A percentile compares a stretch with the other conserved stretches of the same genome.
Evolutionary conservation across 2,329 filamentous ascomycete species (phyloP).

Genomic region (Byssochlamys sp.): DNA sequence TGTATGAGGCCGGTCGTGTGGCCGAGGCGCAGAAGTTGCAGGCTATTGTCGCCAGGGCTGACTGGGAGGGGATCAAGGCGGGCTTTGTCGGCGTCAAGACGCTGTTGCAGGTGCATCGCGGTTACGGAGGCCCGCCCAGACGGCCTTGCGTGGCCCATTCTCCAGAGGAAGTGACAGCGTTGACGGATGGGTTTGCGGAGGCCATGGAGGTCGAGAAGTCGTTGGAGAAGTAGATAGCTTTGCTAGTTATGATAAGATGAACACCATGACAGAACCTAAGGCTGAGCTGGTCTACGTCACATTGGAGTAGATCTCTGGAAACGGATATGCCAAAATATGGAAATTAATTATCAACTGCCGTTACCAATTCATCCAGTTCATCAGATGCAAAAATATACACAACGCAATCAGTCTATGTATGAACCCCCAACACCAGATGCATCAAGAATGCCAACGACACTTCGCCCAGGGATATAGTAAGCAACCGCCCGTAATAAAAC

Average conservation of each 20-base stretch:
- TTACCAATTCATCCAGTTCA: not conserved
- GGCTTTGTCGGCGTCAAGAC: conserved; percentile 80
- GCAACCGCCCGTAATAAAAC: not conserved
- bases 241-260: not conserved
- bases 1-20: conserved; percentile 62
- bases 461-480: not conserved
- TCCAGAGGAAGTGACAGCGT: conserved; percentile 18
- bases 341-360: not conserved
- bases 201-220: conserved; percentile 28
- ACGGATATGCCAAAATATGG: not conserved
- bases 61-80: conserved; percentile 74
- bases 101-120: conserved; percentile 69
- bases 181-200: conserved; percentile 30
- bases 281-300: not conserved
- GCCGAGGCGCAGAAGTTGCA: conserved; percentile 68
- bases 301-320: not conserved
- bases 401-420: not conserved
- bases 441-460: not conserved
- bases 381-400: not conserved
- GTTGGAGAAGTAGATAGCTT: conserved; percentile 7
- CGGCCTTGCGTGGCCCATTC: conserved; percentile 50
- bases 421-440: not conserved
- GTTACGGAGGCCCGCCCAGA: conserved; percentile 69
- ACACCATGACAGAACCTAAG: not conserved
- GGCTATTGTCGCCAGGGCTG: conserved; percentile 64